Conservation (phyloP, 768 basidiomycete genomes). For the Psilocybe azurescens region DNA sequence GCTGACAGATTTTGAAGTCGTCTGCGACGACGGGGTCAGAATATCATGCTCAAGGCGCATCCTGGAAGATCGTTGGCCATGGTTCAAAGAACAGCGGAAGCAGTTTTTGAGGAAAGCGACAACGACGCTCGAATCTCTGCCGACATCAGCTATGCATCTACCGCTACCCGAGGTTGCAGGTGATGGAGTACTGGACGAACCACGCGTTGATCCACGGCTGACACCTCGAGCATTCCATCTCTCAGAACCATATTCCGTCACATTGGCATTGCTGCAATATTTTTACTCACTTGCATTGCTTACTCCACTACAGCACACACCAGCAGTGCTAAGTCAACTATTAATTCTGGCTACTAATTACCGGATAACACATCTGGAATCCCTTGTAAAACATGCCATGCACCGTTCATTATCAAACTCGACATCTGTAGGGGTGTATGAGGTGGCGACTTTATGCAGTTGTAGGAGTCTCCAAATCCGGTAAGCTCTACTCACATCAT, state of each 20-base stretch:
- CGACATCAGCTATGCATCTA: conserved; percentile 64
- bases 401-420: conserved; percentile 85
- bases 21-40: conserved; percentile 89
- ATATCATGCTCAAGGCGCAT: conserved; percentile 83
- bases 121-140: conserved; percentile 60
- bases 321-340: conserved; percentile 87
- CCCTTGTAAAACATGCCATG: conserved; percentile 92
- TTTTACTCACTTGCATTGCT: conserved; percentile 87
- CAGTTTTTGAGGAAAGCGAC: conserved; percentile 63
- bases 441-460: conserved; percentile 91
- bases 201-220: conserved; percentile 76
- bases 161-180: conserved; percentile 67
- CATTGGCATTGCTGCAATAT: conserved; percentile 90
- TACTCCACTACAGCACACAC: conserved; percentile 91
- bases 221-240: conserved; percentile 80
- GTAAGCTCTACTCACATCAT: conserved; percentile 40
- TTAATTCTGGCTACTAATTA: conserved; percentile 87
- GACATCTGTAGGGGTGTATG: conserved; percentile 91
- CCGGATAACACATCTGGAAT: conserved; percentile 73
- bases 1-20: conserved; percentile 89
- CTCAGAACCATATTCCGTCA: conserved; percentile 90
- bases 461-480: conserved; percentile 90
- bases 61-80: conserved; percentile 93
- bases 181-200: conserved; percentile 49
- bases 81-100: conserved; percentile 82